Conservation (phyloP, 2,329 filamentous ascomycete genomes). For the Capronia coronata region DNA sequence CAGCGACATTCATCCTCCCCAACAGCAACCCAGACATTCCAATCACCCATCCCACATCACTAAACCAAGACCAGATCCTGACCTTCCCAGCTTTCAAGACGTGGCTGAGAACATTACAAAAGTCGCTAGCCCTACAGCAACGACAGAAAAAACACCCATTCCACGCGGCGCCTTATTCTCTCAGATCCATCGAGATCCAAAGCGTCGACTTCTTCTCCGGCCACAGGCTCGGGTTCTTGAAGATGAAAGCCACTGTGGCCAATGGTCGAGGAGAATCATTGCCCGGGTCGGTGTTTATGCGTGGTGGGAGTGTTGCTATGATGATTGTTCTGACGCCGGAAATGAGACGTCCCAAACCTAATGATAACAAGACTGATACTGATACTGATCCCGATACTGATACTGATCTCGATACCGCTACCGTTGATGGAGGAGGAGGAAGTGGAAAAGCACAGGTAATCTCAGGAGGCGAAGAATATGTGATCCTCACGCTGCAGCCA, state of each 20-base stretch:
- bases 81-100: slow-evolving; percentile 49
- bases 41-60: slow-evolving; percentile 39
- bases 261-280: slow-evolving; percentile 47
- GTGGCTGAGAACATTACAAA: slow-evolving; percentile 48
- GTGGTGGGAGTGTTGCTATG: slow-evolving; percentile 54
- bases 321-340: slow-evolving; percentile 50
- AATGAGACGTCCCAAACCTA: not conserved
- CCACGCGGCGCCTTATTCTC: slow-evolving; percentile 45
- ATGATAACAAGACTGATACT: too few species aligned
- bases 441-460: too few species aligned
- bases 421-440: slow-evolving; percentile 11
- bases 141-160: slow-evolving; percentile 43
- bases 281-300: slow-evolving; percentile 52
- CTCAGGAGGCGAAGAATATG: slow-evolving; percentile 41
- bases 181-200: slow-evolving; percentile 50
- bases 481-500: slow-evolving; percentile 52
- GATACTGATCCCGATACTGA: not conserved
- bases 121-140: slow-evolving; percentile 45
- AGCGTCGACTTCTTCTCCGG: slow-evolving; percentile 48
- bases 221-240: slow-evolving; percentile 50
- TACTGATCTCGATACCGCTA: not conserved
- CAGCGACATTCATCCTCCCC: slow-evolving; percentile 18
- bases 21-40: slow-evolving; percentile 10
- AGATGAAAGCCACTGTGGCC: slow-evolving; percentile 49
- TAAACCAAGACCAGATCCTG: slow-evolving; percentile 37